A percentile compares a stretch with the other conserved stretches of the same genome.
These are phyloP conservation scores for Clonostachys rosea DNA, from an alignment of 2,329 filamentous ascomycete species.

Conservation along the genomic window DNA sequence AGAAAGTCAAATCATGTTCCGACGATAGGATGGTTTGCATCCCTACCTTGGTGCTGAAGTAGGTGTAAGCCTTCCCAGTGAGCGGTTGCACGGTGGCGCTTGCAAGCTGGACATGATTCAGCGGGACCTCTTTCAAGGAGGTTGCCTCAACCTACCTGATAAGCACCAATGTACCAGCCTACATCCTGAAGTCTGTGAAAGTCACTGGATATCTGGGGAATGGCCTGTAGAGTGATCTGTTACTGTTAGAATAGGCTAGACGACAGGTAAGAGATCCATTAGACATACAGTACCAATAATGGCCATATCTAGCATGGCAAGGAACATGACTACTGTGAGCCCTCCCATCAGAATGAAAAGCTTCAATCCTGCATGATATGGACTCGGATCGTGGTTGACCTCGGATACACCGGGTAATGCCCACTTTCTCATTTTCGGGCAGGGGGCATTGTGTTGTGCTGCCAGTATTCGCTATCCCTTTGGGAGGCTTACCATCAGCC, in stretches of 20 bases:
- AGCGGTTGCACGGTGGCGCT: conserved; percentile 42
- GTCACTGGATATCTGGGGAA: conserved; percentile 40
- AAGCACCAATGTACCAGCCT: conserved; percentile 47
- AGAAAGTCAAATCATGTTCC: background rate
- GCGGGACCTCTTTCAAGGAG: background rate
- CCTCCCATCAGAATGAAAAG: conserved; percentile 19
- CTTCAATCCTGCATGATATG: conserved; percentile 11
- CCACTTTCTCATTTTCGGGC: too few species aligned
- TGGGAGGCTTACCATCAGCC: too few species aligned
- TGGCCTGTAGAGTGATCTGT: conserved; percentile 16
- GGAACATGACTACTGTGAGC: conserved; percentile 31
- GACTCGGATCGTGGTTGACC: too few species aligned
- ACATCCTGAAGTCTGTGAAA: conserved; percentile 43
- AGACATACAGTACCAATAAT: conserved; percentile 41
- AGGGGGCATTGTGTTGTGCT: too few species aligned
- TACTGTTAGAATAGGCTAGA: background rate
- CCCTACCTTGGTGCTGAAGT: conserved; percentile 33
- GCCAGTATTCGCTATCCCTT: too few species aligned
- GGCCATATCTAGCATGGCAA: conserved; percentile 40
- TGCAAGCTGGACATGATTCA: background rate
- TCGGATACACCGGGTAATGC: too few species aligned
- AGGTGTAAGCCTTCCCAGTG: conserved; percentile 40
- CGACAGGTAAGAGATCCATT: conserved; percentile 1
- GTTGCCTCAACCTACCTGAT: conserved; percentile 31
- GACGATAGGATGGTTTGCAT: background rate